A percentile compares a stretch with the other conserved stretches of the same genome.
Conservation (phyloP, 441 rosid species). For the Gossypium davidsonii region DNA sequence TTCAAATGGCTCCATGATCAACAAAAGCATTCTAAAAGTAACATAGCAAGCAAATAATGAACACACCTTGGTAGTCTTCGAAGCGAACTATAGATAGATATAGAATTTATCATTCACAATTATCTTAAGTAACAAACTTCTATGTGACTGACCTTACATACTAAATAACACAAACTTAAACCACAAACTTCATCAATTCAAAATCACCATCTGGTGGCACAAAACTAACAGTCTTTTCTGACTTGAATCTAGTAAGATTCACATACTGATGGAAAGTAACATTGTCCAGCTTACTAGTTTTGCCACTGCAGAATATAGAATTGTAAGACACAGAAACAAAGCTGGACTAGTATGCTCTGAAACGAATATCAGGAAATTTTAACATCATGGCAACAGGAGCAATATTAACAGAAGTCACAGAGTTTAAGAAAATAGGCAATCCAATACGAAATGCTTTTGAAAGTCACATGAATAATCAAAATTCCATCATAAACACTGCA, state of each 20-base stretch:
- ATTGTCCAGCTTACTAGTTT: slow-evolving; percentile 97
- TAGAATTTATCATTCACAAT: background rate
- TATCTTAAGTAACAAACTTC: background rate
- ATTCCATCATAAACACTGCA: background rate
- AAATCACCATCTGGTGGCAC: slow-evolving; percentile 99
- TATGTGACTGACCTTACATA: background rate
- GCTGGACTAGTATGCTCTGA: background rate
- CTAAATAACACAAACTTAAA: background rate
- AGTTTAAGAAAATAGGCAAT: background rate
- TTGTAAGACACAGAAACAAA: background rate
- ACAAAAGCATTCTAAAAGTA: background rate
- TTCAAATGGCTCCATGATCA: background rate
- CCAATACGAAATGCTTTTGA: background rate
- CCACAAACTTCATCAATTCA: slow-evolving; percentile 81
- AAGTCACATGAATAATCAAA: background rate
- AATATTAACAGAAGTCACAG: background rate
- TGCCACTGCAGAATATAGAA: slow-evolving; percentile 66
- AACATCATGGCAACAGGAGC: background rate
- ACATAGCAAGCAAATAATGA: background rate
- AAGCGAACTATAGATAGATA: background rate
- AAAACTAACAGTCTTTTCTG: slow-evolving; percentile 95
- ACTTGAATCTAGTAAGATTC: slow-evolving; percentile 91
- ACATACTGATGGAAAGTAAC: slow-evolving; percentile 98
- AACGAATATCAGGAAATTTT: background rate
- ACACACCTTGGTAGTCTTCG: background rate